Base-by-base conservation (phyloP, 306 rosid genomes). In the Casuarina equisetifolia region DNA sequence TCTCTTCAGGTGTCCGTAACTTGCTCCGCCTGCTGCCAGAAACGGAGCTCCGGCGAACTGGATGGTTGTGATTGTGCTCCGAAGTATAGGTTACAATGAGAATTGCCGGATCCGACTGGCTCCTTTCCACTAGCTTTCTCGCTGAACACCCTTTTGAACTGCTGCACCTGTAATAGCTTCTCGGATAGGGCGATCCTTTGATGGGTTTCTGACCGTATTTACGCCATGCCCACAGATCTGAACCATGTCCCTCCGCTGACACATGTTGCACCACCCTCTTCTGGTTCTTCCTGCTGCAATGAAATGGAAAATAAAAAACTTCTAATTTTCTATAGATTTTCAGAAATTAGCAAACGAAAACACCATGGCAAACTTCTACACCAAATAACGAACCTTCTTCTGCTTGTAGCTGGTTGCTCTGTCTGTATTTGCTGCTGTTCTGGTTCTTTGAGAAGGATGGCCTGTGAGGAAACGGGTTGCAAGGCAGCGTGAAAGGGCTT, bases 121-220 rank as follows among this genome's bases (percentile, higher is more conserved):
- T 92, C 17, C 92, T 78, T 80, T 95, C 99, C 2, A 95, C 99
- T 50, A 91, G 97, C 78, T 95, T 95, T 79, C 94, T 87, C 0
- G 99, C 99, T 19, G 79, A 59, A 71, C 99, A 95, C 8, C 97
- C 97, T 82, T 95, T 95, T 7, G 92, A 87, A 82, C 88, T 89
- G 78, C 98, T 95, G 76, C 98, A 95, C 19, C 84, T 86, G 55
- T 95, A 95, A 35, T 95, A 95, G 82, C 99, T 95, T 62, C 99
- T 86, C 0, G 99, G 99, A 83, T 91, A 87, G 0, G 97, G 96
- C 4, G 99, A 92, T 9, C 99, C 99, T 82, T 95, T 95, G 8
- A 95, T 95, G 9, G 99, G 97, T 79, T 95, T 95, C 73, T 95
- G 99, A 55, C 99, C 99, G 58, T 95, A 95, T 83, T 95, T 95